Conservation (phyloP, 805 yeast species). For the Starmerella tilneyi region DNA sequence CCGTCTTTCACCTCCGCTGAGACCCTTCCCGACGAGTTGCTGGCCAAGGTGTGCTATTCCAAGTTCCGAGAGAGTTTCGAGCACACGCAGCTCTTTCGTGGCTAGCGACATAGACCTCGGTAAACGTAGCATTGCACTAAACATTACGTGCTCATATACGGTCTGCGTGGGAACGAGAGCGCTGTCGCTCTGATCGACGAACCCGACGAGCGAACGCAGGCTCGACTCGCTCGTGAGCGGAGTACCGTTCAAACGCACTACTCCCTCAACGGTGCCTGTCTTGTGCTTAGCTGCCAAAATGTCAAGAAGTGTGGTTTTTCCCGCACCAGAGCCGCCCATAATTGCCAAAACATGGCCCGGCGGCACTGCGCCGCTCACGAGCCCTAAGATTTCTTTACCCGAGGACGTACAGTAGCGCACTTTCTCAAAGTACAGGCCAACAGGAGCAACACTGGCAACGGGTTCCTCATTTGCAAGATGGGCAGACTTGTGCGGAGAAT, state of each 20-base stretch:
- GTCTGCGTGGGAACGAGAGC: constrained; percentile 83
- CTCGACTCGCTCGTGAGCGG: constrained; percentile 12
- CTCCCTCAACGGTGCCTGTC: constrained; percentile 59
- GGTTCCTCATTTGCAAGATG: constrained; percentile 21
- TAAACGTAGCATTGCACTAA: constrained; percentile 78
- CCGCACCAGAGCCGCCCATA: constrained; percentile 99
- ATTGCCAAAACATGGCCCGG: constrained; percentile 90
- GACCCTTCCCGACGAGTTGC: constrained; percentile 82
- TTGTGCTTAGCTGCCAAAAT: constrained; percentile 83
- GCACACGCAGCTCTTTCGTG: constrained; percentile 67
- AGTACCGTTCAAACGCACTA: constrained; percentile 63
- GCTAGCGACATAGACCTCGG: constrained; percentile 68
- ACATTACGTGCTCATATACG: constrained; percentile 88
- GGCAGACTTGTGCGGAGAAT: not conserved
- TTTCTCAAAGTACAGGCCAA: constrained; percentile 64
- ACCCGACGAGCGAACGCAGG: constrained; percentile 61
- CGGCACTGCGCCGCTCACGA: constrained; percentile 62
- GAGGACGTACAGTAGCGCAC: constrained; percentile 50
- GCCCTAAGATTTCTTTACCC: constrained; percentile 44
- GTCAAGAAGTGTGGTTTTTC: constrained; percentile 87
- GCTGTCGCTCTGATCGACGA: constrained; percentile 87
- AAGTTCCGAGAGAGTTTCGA: constrained; percentile 75
- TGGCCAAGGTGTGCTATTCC: constrained; percentile 77
- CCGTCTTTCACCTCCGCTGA: constrained; percentile 86
- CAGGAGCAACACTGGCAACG: constrained; percentile 35